Percentiles rank a stretch among this genome's conserved stretches.
Evolutionary conservation across 2,329 filamentous ascomycete genomes (phyloP).

Genomic region (Calonectria honghensis): DNA sequence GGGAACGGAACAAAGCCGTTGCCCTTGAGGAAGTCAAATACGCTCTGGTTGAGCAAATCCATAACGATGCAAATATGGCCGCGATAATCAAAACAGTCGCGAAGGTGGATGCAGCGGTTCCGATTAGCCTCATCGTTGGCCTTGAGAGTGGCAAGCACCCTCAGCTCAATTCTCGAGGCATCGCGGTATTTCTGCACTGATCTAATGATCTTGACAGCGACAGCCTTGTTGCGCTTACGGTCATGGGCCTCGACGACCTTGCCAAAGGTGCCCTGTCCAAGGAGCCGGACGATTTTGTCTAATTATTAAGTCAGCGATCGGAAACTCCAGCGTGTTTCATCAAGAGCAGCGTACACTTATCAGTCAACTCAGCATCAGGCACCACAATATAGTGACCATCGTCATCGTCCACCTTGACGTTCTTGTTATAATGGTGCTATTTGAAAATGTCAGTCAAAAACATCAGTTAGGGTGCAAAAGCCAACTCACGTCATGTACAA

Average conservation of each 20-base stretch:
- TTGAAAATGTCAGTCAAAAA: slow-evolving; percentile 38
- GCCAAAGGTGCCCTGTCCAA: slow-evolving; percentile 98
- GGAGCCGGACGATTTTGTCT: slow-evolving; percentile 92
- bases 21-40: slow-evolving; percentile 98
- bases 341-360: slow-evolving; percentile 83
- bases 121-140: slow-evolving; percentile 94
- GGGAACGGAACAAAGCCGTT: slow-evolving; percentile 98
- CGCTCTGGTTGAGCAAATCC: slow-evolving; percentile 90
- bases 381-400: slow-evolving; percentile 98
- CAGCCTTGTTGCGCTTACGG: slow-evolving; percentile 82
- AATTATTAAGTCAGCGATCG: slow-evolving; percentile 46
- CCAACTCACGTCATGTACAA: slow-evolving; percentile 77
- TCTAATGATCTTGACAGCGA: slow-evolving; percentile 98
- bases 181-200: slow-evolving; percentile 99
- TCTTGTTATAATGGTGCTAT: slow-evolving; percentile 66
- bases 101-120: slow-evolving; percentile 96
- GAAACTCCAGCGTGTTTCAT: slow-evolving; percentile 8
- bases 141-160: slow-evolving; percentile 92
- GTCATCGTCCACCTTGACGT: slow-evolving; percentile 92
- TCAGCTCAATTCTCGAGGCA: slow-evolving; percentile 93
- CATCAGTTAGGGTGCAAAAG: slow-evolving; percentile 27
- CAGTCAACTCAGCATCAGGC: slow-evolving; percentile 88
- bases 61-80: slow-evolving; percentile 94
- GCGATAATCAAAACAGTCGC: slow-evolving; percentile 97
- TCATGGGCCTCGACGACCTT: slow-evolving; percentile 97